These are phyloP conservation scores for Hippophae rhamnoides DNA, from an alignment of 306 rosid genomes.

Conservation along the genomic window DNA sequence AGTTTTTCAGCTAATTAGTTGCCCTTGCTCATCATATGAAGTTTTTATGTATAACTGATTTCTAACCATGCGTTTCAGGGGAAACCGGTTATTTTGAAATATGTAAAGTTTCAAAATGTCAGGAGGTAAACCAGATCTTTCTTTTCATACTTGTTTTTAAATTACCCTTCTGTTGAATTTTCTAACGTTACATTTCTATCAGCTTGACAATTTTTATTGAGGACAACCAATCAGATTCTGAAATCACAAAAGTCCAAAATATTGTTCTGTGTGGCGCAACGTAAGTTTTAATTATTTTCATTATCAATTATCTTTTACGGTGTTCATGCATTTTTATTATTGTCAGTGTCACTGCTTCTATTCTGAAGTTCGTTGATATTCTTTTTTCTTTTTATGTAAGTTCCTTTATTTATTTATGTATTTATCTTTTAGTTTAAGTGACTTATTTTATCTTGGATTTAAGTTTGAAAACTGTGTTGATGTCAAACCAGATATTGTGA, in stretches of 20 bases:
- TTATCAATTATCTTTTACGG: not conserved
- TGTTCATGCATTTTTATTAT: constrained; percentile 1
- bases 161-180: not conserved
- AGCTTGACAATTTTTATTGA: constrained; percentile 90
- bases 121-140: constrained; percentile 53
- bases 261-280: constrained; percentile 73
- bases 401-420: no score
- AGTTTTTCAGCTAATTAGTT: not conserved
- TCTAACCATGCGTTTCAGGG: constrained; percentile 42
- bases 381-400: not conserved
- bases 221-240: constrained; percentile 80
- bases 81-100: constrained; percentile 65
- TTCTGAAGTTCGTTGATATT: not conserved
- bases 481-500: no score
- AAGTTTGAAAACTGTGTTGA: no score
- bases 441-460: no score
- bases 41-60: constrained; percentile 9
- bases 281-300: constrained; percentile 40
- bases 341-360: not conserved
- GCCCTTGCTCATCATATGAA: not conserved
- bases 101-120: constrained; percentile 94
- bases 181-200: constrained; percentile 27
- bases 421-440: no score
- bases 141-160: constrained; percentile 7
- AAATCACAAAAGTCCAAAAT: constrained; percentile 74